A percentile compares a stretch with the other conserved stretches of the same genome.
phyloP scores from a whole-genome alignment of 2,329 filamentous ascomycete species.

The Microsporum canis region DNA sequence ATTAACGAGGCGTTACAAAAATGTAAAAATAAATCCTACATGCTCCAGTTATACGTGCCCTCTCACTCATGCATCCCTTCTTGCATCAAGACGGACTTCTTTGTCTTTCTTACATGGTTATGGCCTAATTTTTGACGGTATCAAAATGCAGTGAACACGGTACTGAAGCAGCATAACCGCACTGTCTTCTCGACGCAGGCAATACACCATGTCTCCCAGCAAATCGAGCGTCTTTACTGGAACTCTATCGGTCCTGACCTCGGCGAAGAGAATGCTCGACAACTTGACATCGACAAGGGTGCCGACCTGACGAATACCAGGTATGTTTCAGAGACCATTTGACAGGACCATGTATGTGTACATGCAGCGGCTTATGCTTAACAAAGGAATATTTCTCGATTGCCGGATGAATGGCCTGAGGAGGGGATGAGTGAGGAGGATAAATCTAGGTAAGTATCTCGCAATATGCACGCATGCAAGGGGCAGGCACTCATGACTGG shows the following conservation, averaged over 20 bases:
- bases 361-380: constrained; percentile 6
- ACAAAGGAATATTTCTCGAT: constrained; percentile 29
- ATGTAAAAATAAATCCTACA: constrained; percentile 25
- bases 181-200: constrained; percentile 44
- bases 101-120: neutral
- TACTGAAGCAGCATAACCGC: constrained; percentile 42
- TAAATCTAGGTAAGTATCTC: constrained; percentile 21
- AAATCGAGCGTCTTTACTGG: constrained; percentile 47
- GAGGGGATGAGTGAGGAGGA: constrained; percentile 24
- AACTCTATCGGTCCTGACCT: constrained; percentile 33
- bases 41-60: neutral
- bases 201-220: constrained; percentile 44
- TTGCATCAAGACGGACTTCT: neutral
- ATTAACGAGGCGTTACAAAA: constrained; percentile 42
- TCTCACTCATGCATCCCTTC: neutral
- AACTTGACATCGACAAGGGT: constrained; percentile 27
- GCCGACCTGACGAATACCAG: constrained; percentile 30
- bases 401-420: constrained; percentile 28
- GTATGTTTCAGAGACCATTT: constrained; percentile 17
- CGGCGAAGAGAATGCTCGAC: constrained; percentile 16
- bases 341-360: neutral
- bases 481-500: neutral
- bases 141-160: constrained; percentile 36
- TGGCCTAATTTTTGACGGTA: neutral
- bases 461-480: neutral